Evolutionary conservation across 2,329 filamentous ascomycete species (phyloP), one percentile per base, ranked within the genome.

Genomic region (Talaromyces verruculosus): DNA sequence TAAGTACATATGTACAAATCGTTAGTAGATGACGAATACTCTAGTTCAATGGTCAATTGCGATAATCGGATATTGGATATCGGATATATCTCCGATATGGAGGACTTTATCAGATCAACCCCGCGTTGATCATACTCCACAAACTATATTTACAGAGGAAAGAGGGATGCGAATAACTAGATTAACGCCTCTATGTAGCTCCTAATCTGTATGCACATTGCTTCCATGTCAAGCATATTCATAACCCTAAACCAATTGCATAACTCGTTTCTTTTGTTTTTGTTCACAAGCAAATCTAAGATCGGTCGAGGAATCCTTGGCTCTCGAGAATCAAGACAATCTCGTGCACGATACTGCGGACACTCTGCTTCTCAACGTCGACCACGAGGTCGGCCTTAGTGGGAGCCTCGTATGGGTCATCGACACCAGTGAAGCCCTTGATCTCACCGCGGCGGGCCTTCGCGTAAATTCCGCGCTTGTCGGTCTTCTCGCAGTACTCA

Each of bases 361-460:
- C 93, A 71, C 88, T 91, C 80, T 91, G 92, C 86, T 90, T 95
- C 81, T 91, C 89, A 65, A 90, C 79, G 79, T 98, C 91, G 45
- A 98, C 94, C 5, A 88, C 87, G 70, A 99, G 84, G 77, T 98
- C 89, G 37, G 93, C 87, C 81, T 94, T 93, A 71, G 81, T 74
- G 10, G 95, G 95, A 25, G 80, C 77, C 88, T 99, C 95, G 77
- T 99, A 99, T 59, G 95, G 93, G 83, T 98, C 94, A 77, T 98
- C 94, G 65, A 99, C 93, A 74, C 95, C 95, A 7, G 95, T 99
- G 86, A 99, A 99, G 70, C 93, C 93, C 88, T 93, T 95, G 81
- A 99, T 96, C 83, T 97, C 91, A 66, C 95, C 95, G 22, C 84
- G 86, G 69, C 95, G 87, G 47, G 95, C 95, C 77, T 88, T 87